Evolutionary conservation across 2,329 filamentous ascomycete genomes (phyloP), one percentile per base, ranked within the genome.

Genomic region (Apiospora koreana): DNA sequence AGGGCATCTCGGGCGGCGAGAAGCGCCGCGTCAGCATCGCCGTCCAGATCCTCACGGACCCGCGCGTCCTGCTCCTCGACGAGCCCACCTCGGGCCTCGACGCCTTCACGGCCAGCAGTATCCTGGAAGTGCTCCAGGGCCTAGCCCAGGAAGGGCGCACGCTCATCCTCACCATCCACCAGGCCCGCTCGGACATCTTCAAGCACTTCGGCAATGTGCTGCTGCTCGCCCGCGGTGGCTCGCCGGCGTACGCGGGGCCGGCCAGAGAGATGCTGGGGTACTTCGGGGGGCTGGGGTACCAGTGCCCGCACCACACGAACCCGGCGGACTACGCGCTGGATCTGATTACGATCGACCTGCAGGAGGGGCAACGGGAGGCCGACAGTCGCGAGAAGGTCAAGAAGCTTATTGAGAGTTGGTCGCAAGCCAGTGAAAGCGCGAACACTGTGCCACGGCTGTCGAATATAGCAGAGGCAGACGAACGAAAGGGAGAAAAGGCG

Each of bases 1-100:
- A 94, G 77, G 92, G 93, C 0, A 94, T 95, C 41, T 94, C 91
- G 10, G 93, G 93, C 2, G 93, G 93, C 23, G 92, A 95, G 79
- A 94, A 94, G 80, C 86, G 93, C 2, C 87, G 93, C 69, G 92
- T 94, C 7, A 92, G 91, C 2, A 94, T 95, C 72, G 93, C 92
- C 0, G 89, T 94, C 0, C 93, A 95, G 74, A 90, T 94, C 8
- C 83, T 95, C 14, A 94, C 92, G 0, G 91, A 94, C 71, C 93
- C 93, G 1, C 88, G 89, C 1, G 87, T 95, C 2, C 81, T 95
- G 1, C 83, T 95, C 0, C 86, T 95, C 0, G 93, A 95, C 71
- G 93, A 95, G 74, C 93, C 93, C 0, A 92, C 93, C 0, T 93
- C 90, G 3, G 93, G 93, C 0, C 81, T 94, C 0, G 93, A 95